These are phyloP conservation scores for Colletotrichum sp. DNA, from an alignment of 2,329 filamentous ascomycete genomes.

Conservation along the genomic window DNA sequence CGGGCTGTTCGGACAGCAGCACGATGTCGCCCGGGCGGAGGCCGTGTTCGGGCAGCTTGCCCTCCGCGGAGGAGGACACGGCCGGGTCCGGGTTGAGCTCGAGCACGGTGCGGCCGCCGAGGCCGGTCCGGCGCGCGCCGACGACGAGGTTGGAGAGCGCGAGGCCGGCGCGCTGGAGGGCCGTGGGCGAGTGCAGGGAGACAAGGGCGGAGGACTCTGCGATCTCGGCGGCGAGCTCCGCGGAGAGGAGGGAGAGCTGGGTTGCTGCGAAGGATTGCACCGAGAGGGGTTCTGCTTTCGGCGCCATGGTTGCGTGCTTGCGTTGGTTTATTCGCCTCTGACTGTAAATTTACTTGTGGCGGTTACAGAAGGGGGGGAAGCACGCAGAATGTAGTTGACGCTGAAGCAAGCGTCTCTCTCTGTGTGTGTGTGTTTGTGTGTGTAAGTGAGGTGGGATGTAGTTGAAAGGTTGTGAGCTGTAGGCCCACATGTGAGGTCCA, in stretches of 20 bases:
- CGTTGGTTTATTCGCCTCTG: no score
- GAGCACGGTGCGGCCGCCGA: conserved; percentile 89
- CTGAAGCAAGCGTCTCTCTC: background rate
- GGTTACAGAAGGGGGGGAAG: no score
- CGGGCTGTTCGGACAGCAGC: conserved; percentile 75
- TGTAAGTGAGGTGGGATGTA: background rate
- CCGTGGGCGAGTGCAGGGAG: conserved; percentile 68
- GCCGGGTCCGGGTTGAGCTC: conserved; percentile 81
- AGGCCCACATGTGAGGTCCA: conserved; percentile 1
- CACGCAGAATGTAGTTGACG: background rate
- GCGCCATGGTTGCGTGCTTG: conserved; percentile 33
- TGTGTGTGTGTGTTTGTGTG: background rate
- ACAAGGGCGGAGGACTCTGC: conserved; percentile 73
- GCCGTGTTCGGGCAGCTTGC: conserved; percentile 75
- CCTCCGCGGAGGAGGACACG: conserved; percentile 46
- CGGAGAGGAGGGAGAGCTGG: conserved; percentile 73
- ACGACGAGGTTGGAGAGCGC: conserved; percentile 80
- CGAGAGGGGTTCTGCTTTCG: conserved; percentile 52
- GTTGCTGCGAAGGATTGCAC: conserved; percentile 72
- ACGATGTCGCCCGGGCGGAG: conserved; percentile 81
- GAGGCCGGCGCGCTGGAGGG: conserved; percentile 78
- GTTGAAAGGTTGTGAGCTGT: background rate
- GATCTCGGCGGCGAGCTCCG: conserved; percentile 76
- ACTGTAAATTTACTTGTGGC: no score
- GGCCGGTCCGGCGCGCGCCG: conserved; percentile 79